Evolutionary conservation across 2,329 filamentous ascomycete genomes (phyloP).

Genomic region (Fusarium compactum): DNA sequence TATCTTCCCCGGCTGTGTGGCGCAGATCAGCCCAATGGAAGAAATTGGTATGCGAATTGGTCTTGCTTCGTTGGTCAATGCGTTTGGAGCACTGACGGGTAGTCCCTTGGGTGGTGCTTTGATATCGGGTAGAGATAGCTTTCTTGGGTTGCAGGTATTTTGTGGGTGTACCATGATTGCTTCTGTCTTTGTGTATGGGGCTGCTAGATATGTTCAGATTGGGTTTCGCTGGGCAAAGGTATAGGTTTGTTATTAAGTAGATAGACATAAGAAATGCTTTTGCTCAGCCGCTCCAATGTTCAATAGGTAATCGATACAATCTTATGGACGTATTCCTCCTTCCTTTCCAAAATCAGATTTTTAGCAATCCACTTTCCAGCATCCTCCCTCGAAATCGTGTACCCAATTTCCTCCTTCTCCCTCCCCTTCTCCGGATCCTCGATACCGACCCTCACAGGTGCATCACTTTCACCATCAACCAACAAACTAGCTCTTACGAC

Average conservation of each 20-base stretch:
- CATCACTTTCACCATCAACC: conserved; percentile 45
- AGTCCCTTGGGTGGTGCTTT: conserved; percentile 2
- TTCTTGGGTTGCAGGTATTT: neutral
- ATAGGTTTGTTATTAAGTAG: neutral
- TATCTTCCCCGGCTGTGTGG: neutral
- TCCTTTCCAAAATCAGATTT: conserved; percentile 49
- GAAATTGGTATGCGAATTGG: neutral
- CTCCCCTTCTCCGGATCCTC: conserved; percentile 52
- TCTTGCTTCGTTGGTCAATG: neutral
- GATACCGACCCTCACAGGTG: conserved; percentile 53
- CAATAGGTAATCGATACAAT: conserved; percentile 52
- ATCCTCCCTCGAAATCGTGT: conserved; percentile 61
- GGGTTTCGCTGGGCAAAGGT: fast-evolving
- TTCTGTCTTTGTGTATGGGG: neutral
- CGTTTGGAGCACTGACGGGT: neutral
- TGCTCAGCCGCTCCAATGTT: no score
- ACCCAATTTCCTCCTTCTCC: conserved; percentile 58
- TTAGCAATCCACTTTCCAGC: conserved; percentile 61
- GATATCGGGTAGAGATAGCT: neutral
- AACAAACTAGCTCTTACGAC: conserved; percentile 56
- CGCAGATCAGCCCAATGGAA: neutral
- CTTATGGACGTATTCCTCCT: conserved; percentile 51
- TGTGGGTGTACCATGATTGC: conserved; percentile 2
- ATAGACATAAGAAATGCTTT: no score
- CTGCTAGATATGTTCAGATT: neutral